A percentile compares a stretch with the other conserved stretches of the same genome.
Conservation (phyloP, 148 eudicot genomes). For the Diospyros lotus region DNA sequence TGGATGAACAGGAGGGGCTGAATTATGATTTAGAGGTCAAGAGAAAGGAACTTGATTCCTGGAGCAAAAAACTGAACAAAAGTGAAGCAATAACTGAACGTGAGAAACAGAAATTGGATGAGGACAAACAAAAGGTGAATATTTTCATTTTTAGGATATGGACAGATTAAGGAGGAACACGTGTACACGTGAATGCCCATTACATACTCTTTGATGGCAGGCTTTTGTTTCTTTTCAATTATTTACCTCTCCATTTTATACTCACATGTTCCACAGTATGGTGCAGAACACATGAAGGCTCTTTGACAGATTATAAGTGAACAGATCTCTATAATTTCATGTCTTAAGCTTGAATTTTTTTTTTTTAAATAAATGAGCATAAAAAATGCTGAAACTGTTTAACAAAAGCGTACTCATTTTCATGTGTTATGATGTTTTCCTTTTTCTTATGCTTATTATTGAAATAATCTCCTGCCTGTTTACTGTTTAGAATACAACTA, state of each 20-base stretch:
- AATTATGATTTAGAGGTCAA: slow-evolving; percentile 54
- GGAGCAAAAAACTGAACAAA: slow-evolving; percentile 59
- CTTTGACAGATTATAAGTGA: background rate
- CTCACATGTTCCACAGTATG: background rate
- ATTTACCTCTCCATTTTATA: background rate
- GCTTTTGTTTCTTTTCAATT: background rate
- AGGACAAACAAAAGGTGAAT: slow-evolving; percentile 83
- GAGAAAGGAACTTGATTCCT: slow-evolving; percentile 52
- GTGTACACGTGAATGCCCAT: background rate
- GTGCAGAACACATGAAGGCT: background rate
- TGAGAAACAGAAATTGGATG: slow-evolving; percentile 71
- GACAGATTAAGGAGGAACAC: background rate
- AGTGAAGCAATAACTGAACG: slow-evolving; percentile 75
- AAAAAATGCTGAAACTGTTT: background rate
- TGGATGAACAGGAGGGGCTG: slow-evolving; percentile 71
- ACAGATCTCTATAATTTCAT: background rate
- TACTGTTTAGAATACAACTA: slow-evolving; percentile 48
- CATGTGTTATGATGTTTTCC: background rate
- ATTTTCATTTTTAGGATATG: background rate
- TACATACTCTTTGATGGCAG: background rate
- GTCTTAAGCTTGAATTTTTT: background rate
- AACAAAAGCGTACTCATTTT: background rate
- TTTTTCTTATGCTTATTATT: background rate
- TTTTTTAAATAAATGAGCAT: background rate
- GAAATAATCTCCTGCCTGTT: slow-evolving; percentile 6